A percentile compares a stretch with the other conserved stretches of the same genome.
These are phyloP conservation scores for Hemisphaericaspora xylofermentans DNA, from an alignment of 1,139 yeast genomes.

Conservation along the genomic window DNA sequence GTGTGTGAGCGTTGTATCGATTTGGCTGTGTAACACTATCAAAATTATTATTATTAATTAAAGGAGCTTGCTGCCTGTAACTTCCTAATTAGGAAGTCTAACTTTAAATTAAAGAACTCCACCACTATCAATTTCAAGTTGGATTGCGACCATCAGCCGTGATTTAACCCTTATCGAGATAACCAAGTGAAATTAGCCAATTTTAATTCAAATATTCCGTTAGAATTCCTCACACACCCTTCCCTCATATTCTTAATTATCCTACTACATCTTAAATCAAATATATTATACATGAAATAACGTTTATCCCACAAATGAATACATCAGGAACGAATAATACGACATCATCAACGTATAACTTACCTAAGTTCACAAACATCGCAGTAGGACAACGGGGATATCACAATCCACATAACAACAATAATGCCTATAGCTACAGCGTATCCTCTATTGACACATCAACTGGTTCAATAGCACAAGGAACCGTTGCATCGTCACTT, in stretches of 20 bases:
- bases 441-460: constrained; percentile 20
- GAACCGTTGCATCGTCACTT: constrained; percentile 4
- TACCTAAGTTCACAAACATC: constrained; percentile 16
- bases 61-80: neutral
- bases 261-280: neutral
- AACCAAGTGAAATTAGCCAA: too few relatives aligned
- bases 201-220: too few relatives aligned
- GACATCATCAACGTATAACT: constrained; percentile 15
- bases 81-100: constrained; percentile 7
- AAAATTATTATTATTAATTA: neutral
- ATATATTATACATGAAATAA: neutral
- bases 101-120: neutral
- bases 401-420: neutral
- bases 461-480: constrained; percentile 8
- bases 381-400: neutral
- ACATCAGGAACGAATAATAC: constrained; percentile 9
- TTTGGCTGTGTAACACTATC: neutral
- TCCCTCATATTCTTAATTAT: too few relatives aligned
- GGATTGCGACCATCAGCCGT: too few relatives aligned
- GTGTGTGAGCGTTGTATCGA: neutral
- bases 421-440: constrained; percentile 12
- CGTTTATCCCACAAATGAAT: constrained; percentile 9
- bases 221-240: too few relatives aligned
- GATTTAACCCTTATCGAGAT: neutral
- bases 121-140: too few relatives aligned